Percentiles rank a stretch among this genome's conserved stretches.
These are phyloP conservation scores for Vachellia pachyceras DNA, from an alignment of 306 rosid genomes.

Conservation along the genomic window DNA sequence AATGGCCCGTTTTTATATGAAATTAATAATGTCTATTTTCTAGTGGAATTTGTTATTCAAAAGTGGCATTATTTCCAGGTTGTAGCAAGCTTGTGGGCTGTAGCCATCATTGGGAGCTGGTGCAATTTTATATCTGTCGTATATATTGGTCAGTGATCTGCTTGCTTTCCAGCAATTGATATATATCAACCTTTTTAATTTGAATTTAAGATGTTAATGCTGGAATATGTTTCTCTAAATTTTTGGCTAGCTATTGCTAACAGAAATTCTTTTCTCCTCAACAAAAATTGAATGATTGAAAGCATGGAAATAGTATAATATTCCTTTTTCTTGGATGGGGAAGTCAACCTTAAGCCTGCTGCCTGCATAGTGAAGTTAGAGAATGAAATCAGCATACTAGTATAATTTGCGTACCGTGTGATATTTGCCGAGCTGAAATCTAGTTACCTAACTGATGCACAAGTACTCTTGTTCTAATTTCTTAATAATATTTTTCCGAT, in stretches of 20 bases:
- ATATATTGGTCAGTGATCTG: conserved; percentile 70
- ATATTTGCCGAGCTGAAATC: neutral
- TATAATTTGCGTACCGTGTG: neutral
- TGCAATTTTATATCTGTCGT: conserved; percentile 80
- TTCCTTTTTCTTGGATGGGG: neutral
- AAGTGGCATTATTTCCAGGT: conserved; percentile 51
- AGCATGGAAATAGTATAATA: neutral
- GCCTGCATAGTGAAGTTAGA: neutral
- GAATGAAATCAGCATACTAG: conserved; percentile 19
- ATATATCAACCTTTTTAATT: neutral
- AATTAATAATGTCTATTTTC: conserved; percentile 13
- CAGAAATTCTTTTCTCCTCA: neutral
- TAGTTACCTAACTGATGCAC: conserved; percentile 12
- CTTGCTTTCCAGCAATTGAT: conserved; percentile 27
- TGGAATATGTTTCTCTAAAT: neutral
- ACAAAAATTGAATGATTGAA: too few relatives aligned
- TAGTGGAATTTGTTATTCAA: conserved; percentile 37
- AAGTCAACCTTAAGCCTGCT: conserved; percentile 4
- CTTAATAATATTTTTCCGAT: neutral
- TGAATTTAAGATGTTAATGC: neutral
- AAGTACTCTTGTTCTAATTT: neutral
- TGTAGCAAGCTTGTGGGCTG: conserved; percentile 69
- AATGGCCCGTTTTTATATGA: neutral
- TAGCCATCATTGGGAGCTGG: conserved; percentile 88
- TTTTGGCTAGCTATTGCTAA: neutral